phyloP scores from a whole-genome alignment of 1,284 basidiomycete species.

The Wallemia hederae region DNA sequence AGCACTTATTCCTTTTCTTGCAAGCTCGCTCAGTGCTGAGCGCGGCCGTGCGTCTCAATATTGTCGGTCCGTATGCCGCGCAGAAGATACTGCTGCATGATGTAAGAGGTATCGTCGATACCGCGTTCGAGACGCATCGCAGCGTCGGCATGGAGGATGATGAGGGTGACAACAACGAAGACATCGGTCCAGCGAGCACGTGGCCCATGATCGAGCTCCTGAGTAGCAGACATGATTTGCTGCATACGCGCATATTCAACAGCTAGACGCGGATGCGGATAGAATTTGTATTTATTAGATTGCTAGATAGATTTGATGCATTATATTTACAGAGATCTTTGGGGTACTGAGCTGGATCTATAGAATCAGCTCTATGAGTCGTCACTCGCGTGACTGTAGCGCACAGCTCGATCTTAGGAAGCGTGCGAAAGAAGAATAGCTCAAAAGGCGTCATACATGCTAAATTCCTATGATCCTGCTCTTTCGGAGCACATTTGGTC shows the following conservation, averaged over 20 bases:
- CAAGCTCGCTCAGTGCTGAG: conserved; percentile 69
- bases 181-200: conserved; percentile 37
- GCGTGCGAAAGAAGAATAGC: no score
- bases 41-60: conserved; percentile 67
- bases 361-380: no score
- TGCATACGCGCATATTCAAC: conserved; percentile 91
- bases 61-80: conserved; percentile 69
- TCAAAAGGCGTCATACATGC: no score
- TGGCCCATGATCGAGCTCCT: conserved; percentile 95
- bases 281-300: no score
- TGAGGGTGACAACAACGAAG: background rate
- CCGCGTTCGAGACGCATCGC: conserved; percentile 17
- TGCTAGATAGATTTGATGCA: no score
- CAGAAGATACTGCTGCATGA: conserved; percentile 59
- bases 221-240: conserved; percentile 61
- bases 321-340: no score
- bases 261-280: conserved; percentile 19
- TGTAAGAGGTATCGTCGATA: conserved; percentile 32
- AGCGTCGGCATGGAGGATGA: background rate
- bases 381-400: no score
- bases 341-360: no score
- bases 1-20: conserved; percentile 62
- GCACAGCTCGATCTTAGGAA: no score
- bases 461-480: no score
- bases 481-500: no score